Conservation (phyloP, 192 early-diverging fungal genomes). For the Piromyces sp. region DNA sequence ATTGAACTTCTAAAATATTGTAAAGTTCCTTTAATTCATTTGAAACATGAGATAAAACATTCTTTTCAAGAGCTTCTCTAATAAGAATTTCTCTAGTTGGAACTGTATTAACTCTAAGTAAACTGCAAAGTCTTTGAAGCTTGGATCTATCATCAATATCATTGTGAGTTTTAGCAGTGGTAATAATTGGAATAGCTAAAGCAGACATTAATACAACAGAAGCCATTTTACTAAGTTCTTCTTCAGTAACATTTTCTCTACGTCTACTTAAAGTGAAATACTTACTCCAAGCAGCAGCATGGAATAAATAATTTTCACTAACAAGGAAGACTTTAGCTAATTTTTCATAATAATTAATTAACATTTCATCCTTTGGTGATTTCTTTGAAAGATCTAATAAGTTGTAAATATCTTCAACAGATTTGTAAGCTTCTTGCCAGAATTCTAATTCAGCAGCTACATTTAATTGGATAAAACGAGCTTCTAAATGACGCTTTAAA, state of each 20-base stretch:
- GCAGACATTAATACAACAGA: constrained; percentile 84
- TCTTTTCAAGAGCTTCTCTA: constrained; percentile 74
- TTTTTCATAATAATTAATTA: constrained; percentile 99
- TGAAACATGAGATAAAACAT: constrained; percentile 64
- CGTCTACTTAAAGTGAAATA: constrained; percentile 47
- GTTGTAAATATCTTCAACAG: constrained; percentile 93
- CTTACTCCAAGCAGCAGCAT: constrained; percentile 90
- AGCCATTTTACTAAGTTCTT: constrained; percentile 42
- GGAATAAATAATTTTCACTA: constrained; percentile 93
- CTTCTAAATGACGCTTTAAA: constrained; percentile 88
- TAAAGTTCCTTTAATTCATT: constrained; percentile 84
- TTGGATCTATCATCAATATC: constrained; percentile 48
- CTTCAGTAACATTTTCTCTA: not conserved
- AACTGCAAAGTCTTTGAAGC: constrained; percentile 55
- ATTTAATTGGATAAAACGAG: constrained; percentile 88
- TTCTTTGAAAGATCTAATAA: constrained; percentile 69
- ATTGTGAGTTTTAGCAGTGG: constrained; percentile 54
- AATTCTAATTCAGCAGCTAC: constrained; percentile 90
- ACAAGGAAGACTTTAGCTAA: constrained; percentile 91
- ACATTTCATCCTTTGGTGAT: constrained; percentile 78
- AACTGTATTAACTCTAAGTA: constrained; percentile 64
- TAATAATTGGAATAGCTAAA: constrained; percentile 90
- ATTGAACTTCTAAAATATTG: constrained; percentile 92
- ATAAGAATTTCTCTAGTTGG: constrained; percentile 82
- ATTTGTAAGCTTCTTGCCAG: constrained; percentile 97